Evolutionary conservation across 768 basidiomycete species (phyloP).

Genomic region (Flagelloscypha sp.): DNA sequence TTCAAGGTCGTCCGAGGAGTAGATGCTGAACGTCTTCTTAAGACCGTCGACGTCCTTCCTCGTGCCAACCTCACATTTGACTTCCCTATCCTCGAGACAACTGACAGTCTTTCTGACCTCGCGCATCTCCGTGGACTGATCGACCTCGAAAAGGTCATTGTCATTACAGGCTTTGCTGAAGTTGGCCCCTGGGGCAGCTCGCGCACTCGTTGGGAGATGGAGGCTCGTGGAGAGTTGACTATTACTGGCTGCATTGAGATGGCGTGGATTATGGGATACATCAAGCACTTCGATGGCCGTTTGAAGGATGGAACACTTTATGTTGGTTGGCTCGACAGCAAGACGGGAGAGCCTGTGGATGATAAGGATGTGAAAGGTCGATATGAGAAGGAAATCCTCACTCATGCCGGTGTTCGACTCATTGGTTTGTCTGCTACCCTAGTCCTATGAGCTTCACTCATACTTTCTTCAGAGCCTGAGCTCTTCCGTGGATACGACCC

Average conservation of each 20-base stretch:
- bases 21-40: slow-evolving; percentile 86
- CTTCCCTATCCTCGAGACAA: slow-evolving; percentile 78
- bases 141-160: slow-evolving; percentile 92
- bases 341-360: slow-evolving; percentile 88
- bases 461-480: slow-evolving; percentile 68
- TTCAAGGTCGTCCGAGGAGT: slow-evolving; percentile 86
- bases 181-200: slow-evolving; percentile 98
- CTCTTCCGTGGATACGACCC: slow-evolving; percentile 98
- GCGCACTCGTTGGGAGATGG: slow-evolving; percentile 99
- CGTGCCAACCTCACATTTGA: slow-evolving; percentile 98
- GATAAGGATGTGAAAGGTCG: slow-evolving; percentile 94
- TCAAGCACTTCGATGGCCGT: slow-evolving; percentile 98
- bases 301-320: slow-evolving; percentile 87
- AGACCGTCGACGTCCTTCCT: slow-evolving; percentile 87
- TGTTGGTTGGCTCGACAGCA: slow-evolving; percentile 97
- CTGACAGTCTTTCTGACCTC: slow-evolving; percentile 65
- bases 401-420: slow-evolving; percentile 85
- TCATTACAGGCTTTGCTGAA: slow-evolving; percentile 94
- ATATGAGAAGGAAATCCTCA: slow-evolving; percentile 91
- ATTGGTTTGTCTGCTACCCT: slow-evolving; percentile 62
- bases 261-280: slow-evolving; percentile 99
- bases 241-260: slow-evolving; percentile 99
- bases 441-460: slow-evolving; percentile 1
- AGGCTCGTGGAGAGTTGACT: slow-evolving; percentile 92
- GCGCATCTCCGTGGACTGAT: slow-evolving; percentile 77